Evolutionary conservation across 2,329 filamentous ascomycete genomes (phyloP).

Genomic region (Verticillium zaregamsianum): DNA sequence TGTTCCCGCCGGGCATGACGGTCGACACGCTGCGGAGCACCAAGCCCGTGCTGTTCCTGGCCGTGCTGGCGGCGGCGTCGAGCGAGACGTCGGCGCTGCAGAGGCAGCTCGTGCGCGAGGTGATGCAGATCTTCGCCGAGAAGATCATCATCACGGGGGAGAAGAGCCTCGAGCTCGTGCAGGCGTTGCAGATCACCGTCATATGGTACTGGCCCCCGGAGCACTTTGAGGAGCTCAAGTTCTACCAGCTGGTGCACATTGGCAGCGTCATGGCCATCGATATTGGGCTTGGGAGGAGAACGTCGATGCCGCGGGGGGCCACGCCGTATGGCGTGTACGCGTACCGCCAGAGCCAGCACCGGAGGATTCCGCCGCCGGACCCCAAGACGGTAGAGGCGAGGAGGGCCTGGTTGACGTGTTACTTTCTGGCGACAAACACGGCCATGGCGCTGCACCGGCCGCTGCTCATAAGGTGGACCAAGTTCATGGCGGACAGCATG

Average conservation of each 20-base stretch:
- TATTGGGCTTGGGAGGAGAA: slow-evolving; percentile 65
- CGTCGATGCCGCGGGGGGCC: not conserved
- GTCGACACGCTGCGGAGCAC: slow-evolving; percentile 51
- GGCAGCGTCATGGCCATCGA: slow-evolving; percentile 80
- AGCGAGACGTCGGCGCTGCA: slow-evolving; percentile 55
- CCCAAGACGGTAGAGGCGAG: slow-evolving; percentile 51
- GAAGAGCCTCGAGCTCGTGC: slow-evolving; percentile 79
- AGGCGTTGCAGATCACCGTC: slow-evolving; percentile 70
- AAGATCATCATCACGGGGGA: slow-evolving; percentile 70
- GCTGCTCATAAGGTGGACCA: slow-evolving; percentile 54
- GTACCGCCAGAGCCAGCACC: slow-evolving; percentile 33
- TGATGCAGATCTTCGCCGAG: slow-evolving; percentile 71
- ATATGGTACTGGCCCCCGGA: slow-evolving; percentile 85
- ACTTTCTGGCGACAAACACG: slow-evolving; percentile 55
- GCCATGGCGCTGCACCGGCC: slow-evolving; percentile 59
- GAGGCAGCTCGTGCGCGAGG: slow-evolving; percentile 59
- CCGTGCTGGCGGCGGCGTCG: slow-evolving; percentile 63
- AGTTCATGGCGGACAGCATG: slow-evolving; percentile 58
- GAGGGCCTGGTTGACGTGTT: slow-evolving; percentile 56
- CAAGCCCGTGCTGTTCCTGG: slow-evolving; percentile 66
- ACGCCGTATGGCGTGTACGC: slow-evolving; percentile 11
- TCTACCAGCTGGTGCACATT: slow-evolving; percentile 82
- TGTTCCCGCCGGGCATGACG: slow-evolving; percentile 52
- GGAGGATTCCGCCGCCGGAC: slow-evolving; percentile 40
- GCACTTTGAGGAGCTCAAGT: slow-evolving; percentile 80